Evolutionary conservation across 75 land plant species (phyloP).

Genomic region (Azolla pinnata): DNA sequence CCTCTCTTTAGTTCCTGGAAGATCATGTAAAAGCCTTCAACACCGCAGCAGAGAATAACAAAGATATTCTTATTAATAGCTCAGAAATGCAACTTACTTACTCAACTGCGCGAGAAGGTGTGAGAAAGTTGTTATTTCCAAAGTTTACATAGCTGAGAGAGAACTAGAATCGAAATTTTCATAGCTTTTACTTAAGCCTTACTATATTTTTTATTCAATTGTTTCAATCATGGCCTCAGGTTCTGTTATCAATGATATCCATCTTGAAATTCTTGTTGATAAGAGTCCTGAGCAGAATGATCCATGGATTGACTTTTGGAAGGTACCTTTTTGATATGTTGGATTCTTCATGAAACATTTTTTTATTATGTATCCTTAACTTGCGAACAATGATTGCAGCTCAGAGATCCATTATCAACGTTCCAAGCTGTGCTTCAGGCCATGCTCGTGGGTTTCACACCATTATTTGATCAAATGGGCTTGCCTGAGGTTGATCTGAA

Average conservation of each 20-base stretch:
- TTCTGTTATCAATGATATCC: slow-evolving; percentile 30
- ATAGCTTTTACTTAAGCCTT: background rate
- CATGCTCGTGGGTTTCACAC: slow-evolving; percentile 40
- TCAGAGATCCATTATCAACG: slow-evolving; percentile 27
- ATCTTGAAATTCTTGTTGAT: slow-evolving; percentile 42
- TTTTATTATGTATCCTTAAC: background rate
- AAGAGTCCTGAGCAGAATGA: slow-evolving; percentile 15
- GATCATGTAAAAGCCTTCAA: slow-evolving; percentile 33
- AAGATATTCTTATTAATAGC: slow-evolving; percentile 22
- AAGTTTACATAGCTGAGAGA: background rate
- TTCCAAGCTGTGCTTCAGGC: slow-evolving; percentile 46
- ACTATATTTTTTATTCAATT: background rate
- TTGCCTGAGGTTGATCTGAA: slow-evolving; percentile 40
- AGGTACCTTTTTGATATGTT: slow-evolving; percentile 9
- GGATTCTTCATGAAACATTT: background rate
- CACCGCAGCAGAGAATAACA: slow-evolving; percentile 20
- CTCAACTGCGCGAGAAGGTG: slow-evolving; percentile 30
- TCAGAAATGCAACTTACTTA: slow-evolving; percentile 32
- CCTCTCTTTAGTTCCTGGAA: slow-evolving; percentile 26
- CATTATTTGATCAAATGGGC: slow-evolving; percentile 39
- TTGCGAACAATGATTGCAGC: slow-evolving; percentile 18
- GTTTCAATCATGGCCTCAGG: too few species aligned
- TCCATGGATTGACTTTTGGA: slow-evolving; percentile 18
- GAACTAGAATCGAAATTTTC: too few species aligned
- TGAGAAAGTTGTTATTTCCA: background rate